These are phyloP conservation scores for Talaromyces thailandensis DNA, from an alignment of 495 filamentous ascomycete species.

Conservation along the genomic window DNA sequence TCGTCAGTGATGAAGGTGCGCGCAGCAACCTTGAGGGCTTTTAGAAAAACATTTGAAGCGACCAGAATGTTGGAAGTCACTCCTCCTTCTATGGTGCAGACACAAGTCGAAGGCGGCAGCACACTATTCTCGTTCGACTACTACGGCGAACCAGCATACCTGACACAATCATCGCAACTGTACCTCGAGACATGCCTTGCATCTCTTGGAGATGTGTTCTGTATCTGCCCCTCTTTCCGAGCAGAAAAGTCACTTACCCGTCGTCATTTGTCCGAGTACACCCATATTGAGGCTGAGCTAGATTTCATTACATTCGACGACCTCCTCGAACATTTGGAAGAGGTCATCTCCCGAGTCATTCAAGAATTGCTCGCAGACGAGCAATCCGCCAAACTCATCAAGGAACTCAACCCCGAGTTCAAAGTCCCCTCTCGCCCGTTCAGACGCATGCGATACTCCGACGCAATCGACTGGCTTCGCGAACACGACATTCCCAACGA, in stretches of 20 bases:
- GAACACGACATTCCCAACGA: constrained; percentile 87
- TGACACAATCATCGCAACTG: constrained; percentile 95
- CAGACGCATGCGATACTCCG: constrained; percentile 87
- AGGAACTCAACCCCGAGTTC: constrained; percentile 83
- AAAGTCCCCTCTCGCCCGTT: constrained; percentile 77
- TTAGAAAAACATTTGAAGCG: constrained; percentile 72
- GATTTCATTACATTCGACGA: constrained; percentile 94
- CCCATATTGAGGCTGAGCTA: constrained; percentile 92
- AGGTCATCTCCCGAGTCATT: constrained; percentile 80
- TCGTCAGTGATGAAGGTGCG: constrained; percentile 90
- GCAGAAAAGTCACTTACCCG: constrained; percentile 93
- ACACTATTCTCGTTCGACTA: constrained; percentile 93
- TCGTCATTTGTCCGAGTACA: constrained; percentile 92
- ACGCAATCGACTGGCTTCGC: constrained; percentile 89
- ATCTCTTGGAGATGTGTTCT: constrained; percentile 88
- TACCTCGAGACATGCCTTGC: constrained; percentile 96
- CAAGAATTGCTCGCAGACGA: constrained; percentile 66
- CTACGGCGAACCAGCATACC: constrained; percentile 87
- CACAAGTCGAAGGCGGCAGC: constrained; percentile 91
- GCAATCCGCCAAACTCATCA: constrained; percentile 56
- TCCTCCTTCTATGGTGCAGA: constrained; percentile 96
- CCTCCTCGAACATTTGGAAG: constrained; percentile 83
- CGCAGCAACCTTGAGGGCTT: constrained; percentile 73
- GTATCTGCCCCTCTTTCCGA: constrained; percentile 96
- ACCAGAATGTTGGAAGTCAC: constrained; percentile 74